Conservation (phyloP, 352 stramenopile species). For the Phytophthora meadii region DNA sequence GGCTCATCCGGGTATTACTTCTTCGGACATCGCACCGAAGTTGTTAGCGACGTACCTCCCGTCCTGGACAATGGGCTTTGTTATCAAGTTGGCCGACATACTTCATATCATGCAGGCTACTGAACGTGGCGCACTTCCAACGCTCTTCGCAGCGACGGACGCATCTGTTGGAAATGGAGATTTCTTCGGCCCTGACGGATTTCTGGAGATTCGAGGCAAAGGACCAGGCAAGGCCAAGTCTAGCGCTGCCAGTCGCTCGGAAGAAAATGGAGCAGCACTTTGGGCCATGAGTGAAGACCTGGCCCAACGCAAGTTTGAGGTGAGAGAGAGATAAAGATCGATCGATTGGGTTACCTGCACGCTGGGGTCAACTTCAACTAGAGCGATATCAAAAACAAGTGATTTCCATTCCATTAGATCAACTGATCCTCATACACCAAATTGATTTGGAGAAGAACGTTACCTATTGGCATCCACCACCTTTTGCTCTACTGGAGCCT, state of each 20-base stretch:
- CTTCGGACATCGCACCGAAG: constrained; percentile 37
- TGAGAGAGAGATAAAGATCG: constrained; percentile 4
- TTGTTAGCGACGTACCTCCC: constrained; percentile 31
- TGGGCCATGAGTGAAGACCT: constrained; percentile 51
- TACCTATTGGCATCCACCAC: constrained; percentile 32
- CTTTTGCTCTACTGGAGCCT: constrained; percentile 36
- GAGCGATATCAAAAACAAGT: neutral
- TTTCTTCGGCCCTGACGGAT: constrained; percentile 41
- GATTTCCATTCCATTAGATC: neutral
- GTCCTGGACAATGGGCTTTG: constrained; percentile 35
- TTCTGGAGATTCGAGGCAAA: constrained; percentile 36
- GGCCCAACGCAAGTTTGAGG: constrained; percentile 23
- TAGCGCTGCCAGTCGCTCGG: constrained; percentile 39
- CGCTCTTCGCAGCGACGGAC: constrained; percentile 42
- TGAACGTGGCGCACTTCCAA: constrained; percentile 35
- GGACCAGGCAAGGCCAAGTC: constrained; percentile 33
- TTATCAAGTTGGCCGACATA: constrained; percentile 32
- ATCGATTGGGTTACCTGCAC: neutral
- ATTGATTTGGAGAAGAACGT: constrained; percentile 6
- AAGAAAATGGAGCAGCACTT: constrained; percentile 31
- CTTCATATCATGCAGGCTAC: constrained; percentile 48
- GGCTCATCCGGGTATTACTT: constrained; percentile 39
- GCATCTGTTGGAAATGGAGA: constrained; percentile 25
- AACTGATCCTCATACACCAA: too few species aligned
- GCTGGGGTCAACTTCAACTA: constrained; percentile 15